Evolutionary conservation across 83 land plant species (phyloP).

Genomic region (Picea abies): DNA sequence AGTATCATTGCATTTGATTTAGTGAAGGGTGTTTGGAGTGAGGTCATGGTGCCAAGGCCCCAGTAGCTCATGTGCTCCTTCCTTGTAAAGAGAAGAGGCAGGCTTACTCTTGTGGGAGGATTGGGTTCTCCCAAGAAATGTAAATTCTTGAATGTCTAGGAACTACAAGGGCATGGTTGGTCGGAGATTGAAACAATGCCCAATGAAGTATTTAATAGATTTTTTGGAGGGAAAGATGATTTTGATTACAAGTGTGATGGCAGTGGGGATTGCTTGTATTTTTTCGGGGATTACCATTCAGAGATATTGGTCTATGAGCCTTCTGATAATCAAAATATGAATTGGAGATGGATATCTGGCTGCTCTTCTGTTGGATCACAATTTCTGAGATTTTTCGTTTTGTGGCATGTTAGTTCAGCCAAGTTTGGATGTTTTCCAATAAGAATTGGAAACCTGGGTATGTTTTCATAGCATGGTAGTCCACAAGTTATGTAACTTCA

Average conservation of each 20-base stretch:
- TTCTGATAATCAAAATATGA: not conserved
- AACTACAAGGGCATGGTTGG: slow-evolving; percentile 40
- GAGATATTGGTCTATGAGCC: slow-evolving; percentile 12
- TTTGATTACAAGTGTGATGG: slow-evolving; percentile 14
- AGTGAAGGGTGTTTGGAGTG: slow-evolving; percentile 26
- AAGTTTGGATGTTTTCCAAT: not conserved
- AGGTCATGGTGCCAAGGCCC: slow-evolving; percentile 47
- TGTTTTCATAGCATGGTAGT: not conserved
- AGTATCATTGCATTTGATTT: slow-evolving; percentile 40
- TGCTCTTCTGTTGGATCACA: not conserved
- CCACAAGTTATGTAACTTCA: not conserved
- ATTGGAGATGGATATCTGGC: slow-evolving; percentile 15
- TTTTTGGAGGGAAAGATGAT: slow-evolving; percentile 17
- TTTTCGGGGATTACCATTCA: slow-evolving; percentile 9
- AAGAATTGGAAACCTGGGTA: not conserved
- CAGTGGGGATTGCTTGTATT: slow-evolving; percentile 12
- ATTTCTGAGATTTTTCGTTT: not conserved
- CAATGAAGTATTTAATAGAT: slow-evolving; percentile 23
- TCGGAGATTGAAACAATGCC: slow-evolving; percentile 39
- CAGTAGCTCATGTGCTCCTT: slow-evolving; percentile 43
- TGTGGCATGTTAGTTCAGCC: slow-evolving; percentile 11
- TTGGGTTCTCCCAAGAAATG: slow-evolving; percentile 20
- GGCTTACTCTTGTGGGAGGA: slow-evolving; percentile 46
- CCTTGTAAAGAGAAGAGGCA: slow-evolving; percentile 31
- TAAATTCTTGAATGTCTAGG: slow-evolving; percentile 37